Base-by-base conservation (phyloP, 768 basidiomycete genomes). In the Melanogaster broomeanus region DNA sequence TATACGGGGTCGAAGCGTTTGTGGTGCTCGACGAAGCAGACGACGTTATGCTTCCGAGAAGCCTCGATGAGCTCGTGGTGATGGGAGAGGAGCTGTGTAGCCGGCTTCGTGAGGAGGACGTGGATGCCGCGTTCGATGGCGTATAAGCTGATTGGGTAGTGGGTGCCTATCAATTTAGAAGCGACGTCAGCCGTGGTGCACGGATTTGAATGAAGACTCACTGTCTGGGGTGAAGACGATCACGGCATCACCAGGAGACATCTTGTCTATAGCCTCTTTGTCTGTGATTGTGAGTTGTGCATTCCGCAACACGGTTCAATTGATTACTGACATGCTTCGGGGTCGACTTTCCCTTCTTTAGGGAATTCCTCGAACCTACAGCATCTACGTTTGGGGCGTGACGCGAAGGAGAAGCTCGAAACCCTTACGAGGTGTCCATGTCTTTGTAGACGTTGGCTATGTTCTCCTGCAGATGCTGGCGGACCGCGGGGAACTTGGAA, bases 1-100 rank as follows among this genome's bases (percentile, higher is more conserved):
- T 97, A 96, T 12, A 87, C 92, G 6, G 94, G 94, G 70, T 96
- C 93, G 62, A 86, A 91, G 42, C 90, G 82, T 67, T 93, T 93
- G 73, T 93, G 91, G 63, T 96, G 92, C 67, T 97, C 94, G n/a
- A 96, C 93, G 65, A 90, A 93, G 70, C 90, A 93, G 3, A 92
- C 79, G 18, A 95, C 85, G 42, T 86, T 85, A 65, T 93, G 79
- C 69, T 88, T 81, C 60, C 77, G 82, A 28, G 94, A 90, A 11
- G 89, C 82, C 33, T 79, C 77, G 56, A 93, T 84, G 43, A 96
- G 78, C 27, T 81, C 79, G 53, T 82, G 84, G 70, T 97, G 94
- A 65, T 97, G 87, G 45, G 83, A 77, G 49, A 97, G 79, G 16
- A 90, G 76, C 62, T 96, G 87, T 0, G 91, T 93, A 4, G 93